A percentile compares a stretch with the other conserved stretches of the same genome.
These are phyloP conservation scores for Trifolium fragiferum DNA, from an alignment of 306 rosid species.

Conservation along the genomic window DNA sequence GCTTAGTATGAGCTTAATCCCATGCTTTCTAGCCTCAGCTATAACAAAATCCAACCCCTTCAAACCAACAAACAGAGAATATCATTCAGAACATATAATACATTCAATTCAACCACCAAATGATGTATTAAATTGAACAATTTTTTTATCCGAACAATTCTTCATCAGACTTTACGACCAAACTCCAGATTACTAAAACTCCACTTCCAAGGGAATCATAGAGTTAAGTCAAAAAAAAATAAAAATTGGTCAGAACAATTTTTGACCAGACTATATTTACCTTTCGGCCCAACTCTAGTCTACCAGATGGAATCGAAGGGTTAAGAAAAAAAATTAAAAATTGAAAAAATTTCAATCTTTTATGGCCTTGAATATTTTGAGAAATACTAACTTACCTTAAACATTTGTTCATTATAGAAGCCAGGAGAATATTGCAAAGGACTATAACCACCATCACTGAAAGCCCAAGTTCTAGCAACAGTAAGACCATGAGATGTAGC, in stretches of 20 bases:
- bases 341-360: neutral
- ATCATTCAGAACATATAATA: constrained; percentile 9
- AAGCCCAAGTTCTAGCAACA: constrained; percentile 97
- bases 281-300: neutral
- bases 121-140: neutral
- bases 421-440: constrained; percentile 89
- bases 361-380: neutral
- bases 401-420: constrained; percentile 80
- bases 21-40: constrained; percentile 80
- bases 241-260: neutral
- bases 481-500: constrained; percentile 78
- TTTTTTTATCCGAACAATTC: neutral
- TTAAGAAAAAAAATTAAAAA: neutral
- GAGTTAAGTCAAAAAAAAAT: no score
- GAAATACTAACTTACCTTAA: constrained; percentile 53
- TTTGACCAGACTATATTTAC: neutral
- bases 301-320: neutral
- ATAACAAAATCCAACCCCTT: constrained; percentile 91
- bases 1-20: constrained; percentile 86
- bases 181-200: no score
- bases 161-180: neutral
- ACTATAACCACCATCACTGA: constrained; percentile 88
- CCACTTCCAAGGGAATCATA: no score
- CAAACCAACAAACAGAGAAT: constrained; percentile 34
- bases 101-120: constrained; percentile 5